Evolutionary conservation across 805 yeast species (phyloP), one percentile per base, ranked within the genome.

Genomic region (Wickerhamiella australiensis): DNA sequence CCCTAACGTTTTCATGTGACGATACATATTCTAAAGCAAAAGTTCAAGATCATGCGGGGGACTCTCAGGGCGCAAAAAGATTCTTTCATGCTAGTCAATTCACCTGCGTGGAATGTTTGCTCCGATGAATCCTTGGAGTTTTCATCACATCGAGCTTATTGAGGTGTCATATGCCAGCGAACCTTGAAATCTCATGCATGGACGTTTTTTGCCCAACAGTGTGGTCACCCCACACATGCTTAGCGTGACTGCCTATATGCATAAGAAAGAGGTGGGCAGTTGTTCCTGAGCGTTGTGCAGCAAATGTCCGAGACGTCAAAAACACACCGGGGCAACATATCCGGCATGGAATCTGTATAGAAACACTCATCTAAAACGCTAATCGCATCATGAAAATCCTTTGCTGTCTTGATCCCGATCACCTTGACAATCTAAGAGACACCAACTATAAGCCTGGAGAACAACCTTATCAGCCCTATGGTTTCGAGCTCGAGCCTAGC

Each of bases 171-270:
- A 33, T 31, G 38, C 38, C 38, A 33, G 9, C 20, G 15, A 15
- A 17, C 38, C 20, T 17, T 12, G 21, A 15, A 5, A 15, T 33
- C 38, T n/a, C 38, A 33, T 33, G 38, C 38, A 33, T 33, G 18
- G 20, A 33, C 38, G 38, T 33, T 33, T 33, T 26, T 33, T 33
- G 38, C 20, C 38, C 38, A 33, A 33, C 38, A 33, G 38, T 33
- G 18, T 33, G 38, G 20, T 33, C 38, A 33, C 38, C 38, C 38
- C 38, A 33, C 38, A 33, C 20, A 33, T 33, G 38, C 38, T n/a
- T 33, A 15, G 20, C 20, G 38, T 33, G 9, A 33, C 38, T n/a
- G 38, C 35, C n/a, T 15, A 33, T 33, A 33, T 33, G 38, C 38
- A 33, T 33, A 15, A 33, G 38, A 33, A 12, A 33, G 38, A 18